Conservation (phyloP, 1,284 basidiomycete genomes). For the Sporisorium graminicola region DNA sequence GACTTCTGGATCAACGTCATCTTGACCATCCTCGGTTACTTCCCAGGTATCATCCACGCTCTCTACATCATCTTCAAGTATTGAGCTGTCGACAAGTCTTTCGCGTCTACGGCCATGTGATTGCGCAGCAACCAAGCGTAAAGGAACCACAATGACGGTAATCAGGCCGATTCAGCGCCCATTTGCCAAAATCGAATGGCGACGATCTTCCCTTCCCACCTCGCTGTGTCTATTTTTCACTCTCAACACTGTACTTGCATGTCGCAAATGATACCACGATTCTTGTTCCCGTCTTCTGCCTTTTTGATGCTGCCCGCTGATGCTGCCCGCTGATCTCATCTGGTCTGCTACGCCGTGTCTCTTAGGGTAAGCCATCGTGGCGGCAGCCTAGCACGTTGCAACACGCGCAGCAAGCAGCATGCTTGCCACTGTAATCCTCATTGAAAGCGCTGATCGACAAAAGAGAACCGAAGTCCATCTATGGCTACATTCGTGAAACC, state of each 20-base stretch:
- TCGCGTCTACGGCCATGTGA: neutral
- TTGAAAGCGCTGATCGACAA: no score
- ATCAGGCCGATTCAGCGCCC: neutral
- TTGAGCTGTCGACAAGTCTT: slow-evolving; percentile 20
- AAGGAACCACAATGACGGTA: neutral
- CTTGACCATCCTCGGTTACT: slow-evolving; percentile 61
- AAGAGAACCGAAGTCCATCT: no score
- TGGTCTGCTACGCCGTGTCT: no score
- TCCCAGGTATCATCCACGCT: slow-evolving; percentile 64
- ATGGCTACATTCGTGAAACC: no score
- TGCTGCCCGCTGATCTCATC: no score
- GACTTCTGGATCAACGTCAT: slow-evolving; percentile 58
- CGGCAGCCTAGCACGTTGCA: no score
- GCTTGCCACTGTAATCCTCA: no score
- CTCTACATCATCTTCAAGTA: slow-evolving; percentile 66
- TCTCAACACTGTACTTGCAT: slow-evolving; percentile 5
- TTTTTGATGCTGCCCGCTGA: neutral
- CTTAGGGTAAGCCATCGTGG: no score
- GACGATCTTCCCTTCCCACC: neutral
- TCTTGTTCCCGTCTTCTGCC: neutral
- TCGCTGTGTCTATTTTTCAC: slow-evolving; percentile 23
- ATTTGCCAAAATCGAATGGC: no score
- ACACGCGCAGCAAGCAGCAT: no score
- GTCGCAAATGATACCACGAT: slow-evolving; percentile 36
- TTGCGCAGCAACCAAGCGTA: neutral